Base-by-base conservation (phyloP, 2,329 filamentous ascomycete species). In the Cladophialophora yegresii region DNA sequence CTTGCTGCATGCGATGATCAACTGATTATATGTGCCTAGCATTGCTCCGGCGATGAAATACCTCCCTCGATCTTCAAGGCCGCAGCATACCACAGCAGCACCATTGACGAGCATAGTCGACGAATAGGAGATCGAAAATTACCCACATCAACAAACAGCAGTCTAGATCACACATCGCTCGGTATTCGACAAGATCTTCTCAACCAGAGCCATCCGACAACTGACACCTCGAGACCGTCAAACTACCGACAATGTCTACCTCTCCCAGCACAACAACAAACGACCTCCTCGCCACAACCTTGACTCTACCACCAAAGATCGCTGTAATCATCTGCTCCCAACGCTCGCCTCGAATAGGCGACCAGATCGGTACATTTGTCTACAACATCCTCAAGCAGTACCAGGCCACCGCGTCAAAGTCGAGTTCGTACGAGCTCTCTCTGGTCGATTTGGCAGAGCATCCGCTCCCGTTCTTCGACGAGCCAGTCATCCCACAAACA, bases 401-500 rank as follows among this genome's bases (percentile, higher is more conserved):
- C 43, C 64, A 67, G 33, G 23, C 3, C 23, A 43, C 32, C 6
- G 54, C 40, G 13, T 55, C 50, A 13, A 9, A 22, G 12, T 32
- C 60, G n/a, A n/a, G 51, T 20, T 33, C 33, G n/a, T 63, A 63
- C 45, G 70, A 45, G 59, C 61, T 77, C 43, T 63, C 71, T 22
- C 69, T 75, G 7, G 67, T 77, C 65, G 75, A 77, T 43, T 69
- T 78, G 12, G 64, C 70, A 7, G 69, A 72, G 1, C 72, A 73
- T 64, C 66, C 72, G 1, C 73, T 79, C 0, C 77, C 77, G 6
- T 65, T 78, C 22, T 80, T 75, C 69, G 71, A 79, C 60, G 76
- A 80, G 64, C 65, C 75, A 2, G 72, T 71, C 13, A 76, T 79
- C 33, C 79, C 78, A 0, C 74, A 76, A 13, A 67, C 66, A 8